A percentile compares a stretch with the other conserved stretches of the same genome.
These are phyloP conservation scores for Calonectria pteridis DNA, from an alignment of 2,329 filamentous ascomycete genomes.

Conservation along the genomic window DNA sequence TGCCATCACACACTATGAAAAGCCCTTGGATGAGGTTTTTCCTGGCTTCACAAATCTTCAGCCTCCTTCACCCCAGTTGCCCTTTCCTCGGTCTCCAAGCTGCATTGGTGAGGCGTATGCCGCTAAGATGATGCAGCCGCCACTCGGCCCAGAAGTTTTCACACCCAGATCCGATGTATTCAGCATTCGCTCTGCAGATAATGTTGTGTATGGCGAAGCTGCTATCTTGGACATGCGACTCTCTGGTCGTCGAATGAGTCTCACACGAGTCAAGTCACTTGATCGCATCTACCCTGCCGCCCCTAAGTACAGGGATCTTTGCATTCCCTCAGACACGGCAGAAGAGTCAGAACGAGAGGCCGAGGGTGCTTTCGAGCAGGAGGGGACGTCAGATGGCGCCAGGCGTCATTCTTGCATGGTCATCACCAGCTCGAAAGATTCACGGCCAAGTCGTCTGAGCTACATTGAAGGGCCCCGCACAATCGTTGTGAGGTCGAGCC, in stretches of 20 bases:
- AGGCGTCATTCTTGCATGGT: constrained; percentile 47
- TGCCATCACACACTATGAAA: constrained; percentile 46
- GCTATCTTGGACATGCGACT: constrained; percentile 53
- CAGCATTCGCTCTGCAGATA: constrained; percentile 51
- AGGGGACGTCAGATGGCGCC: constrained; percentile 6
- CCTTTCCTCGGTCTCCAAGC: constrained; percentile 44
- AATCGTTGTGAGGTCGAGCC: constrained; percentile 47
- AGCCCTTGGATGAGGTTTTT: constrained; percentile 39
- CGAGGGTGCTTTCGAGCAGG: constrained; percentile 21
- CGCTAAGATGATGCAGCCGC: constrained; percentile 30
- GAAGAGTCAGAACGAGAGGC: constrained; percentile 38
- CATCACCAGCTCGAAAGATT: constrained; percentile 38
- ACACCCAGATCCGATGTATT: constrained; percentile 51
- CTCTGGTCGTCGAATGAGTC: constrained; percentile 38
- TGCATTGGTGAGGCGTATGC: constrained; percentile 52
- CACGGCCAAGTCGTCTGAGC: constrained; percentile 38
- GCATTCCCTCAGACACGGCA: constrained; percentile 40
- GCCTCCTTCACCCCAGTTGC: constrained; percentile 36
- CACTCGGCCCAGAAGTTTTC: constrained; percentile 38
- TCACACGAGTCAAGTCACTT: constrained; percentile 53
- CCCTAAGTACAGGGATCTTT: constrained; percentile 49
- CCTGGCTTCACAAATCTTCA: constrained; percentile 35
- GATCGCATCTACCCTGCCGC: constrained; percentile 50
- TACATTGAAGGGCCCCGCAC: constrained; percentile 47
- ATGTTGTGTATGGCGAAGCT: constrained; percentile 56